Evolutionary conservation across 1,139 yeast species (phyloP).

Genomic region (Pichia kudriavzevii): DNA sequence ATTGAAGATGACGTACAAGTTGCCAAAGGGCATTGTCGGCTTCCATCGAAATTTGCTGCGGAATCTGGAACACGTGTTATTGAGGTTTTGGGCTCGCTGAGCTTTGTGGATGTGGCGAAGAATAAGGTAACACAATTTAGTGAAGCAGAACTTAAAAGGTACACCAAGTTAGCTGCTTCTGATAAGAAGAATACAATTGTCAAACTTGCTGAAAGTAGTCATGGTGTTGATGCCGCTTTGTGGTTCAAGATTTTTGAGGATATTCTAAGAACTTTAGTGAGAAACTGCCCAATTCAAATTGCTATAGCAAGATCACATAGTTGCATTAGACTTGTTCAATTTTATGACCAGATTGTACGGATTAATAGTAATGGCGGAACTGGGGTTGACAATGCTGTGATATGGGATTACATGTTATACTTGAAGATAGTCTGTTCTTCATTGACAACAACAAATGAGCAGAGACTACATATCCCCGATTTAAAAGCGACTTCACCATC

Average conservation of each 20-base stretch:
- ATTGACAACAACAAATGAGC: conserved; percentile 82
- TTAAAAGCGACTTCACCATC: conserved; percentile 12
- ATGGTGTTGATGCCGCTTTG: conserved; percentile 90
- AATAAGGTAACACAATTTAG: conserved; percentile 59
- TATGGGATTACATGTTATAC: conserved; percentile 46
- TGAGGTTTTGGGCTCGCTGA: conserved; percentile 65
- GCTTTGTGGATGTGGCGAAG: conserved; percentile 57
- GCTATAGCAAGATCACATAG: conserved; percentile 92
- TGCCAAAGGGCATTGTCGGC: conserved; percentile 35
- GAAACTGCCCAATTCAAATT: conserved; percentile 83
- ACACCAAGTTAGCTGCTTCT: conserved; percentile 55
- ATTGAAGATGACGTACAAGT: conserved; percentile 27
- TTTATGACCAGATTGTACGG: conserved; percentile 71
- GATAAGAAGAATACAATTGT: conserved; percentile 55
- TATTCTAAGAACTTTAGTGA: conserved; percentile 64
- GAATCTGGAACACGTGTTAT: conserved; percentile 74
- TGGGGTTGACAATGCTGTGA: conserved; percentile 31
- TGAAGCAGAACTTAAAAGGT: conserved; percentile 71
- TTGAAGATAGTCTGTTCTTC: conserved; percentile 90
- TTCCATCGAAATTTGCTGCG: conserved; percentile 69
- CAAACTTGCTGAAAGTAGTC: conserved; percentile 78
- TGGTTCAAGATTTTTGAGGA: conserved; percentile 89
- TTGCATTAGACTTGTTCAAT: conserved; percentile 79
- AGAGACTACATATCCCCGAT: conserved; percentile 54
- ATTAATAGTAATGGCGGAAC: conserved; percentile 43